Conservation (phyloP, 208 protist genomes). For the Trypanosoma vivax region DNA sequence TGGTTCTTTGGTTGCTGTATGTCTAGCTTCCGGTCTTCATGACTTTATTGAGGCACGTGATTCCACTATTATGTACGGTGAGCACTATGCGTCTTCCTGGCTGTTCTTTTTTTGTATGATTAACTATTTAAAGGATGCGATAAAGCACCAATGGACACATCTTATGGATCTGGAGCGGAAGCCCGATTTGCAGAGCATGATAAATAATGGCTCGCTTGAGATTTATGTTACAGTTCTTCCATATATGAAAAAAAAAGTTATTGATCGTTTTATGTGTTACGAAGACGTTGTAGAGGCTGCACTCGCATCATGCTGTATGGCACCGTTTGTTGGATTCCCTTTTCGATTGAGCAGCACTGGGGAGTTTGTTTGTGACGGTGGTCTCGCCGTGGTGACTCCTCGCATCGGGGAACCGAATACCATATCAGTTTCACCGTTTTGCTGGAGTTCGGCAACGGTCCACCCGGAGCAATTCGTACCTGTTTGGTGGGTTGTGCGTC, state of each 20-base stretch:
- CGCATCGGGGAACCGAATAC: constrained; percentile 42
- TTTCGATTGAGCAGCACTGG: constrained; percentile 57
- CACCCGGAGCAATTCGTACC: constrained; percentile 61
- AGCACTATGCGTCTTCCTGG: constrained; percentile 44
- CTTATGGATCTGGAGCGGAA: constrained; percentile 37
- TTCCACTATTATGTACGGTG: constrained; percentile 20
- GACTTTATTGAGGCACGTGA: constrained; percentile 39
- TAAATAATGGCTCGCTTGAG: constrained; percentile 57
- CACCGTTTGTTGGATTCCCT: constrained; percentile 62
- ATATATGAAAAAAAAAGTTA: constrained; percentile 26
- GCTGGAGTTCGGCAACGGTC: constrained; percentile 64
- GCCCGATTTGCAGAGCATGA: constrained; percentile 5
- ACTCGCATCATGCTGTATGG: constrained; percentile 61
- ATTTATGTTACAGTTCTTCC: constrained; percentile 66
- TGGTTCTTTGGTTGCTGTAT: constrained; percentile 40
- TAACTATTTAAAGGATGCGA: constrained; percentile 30
- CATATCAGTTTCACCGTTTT: constrained; percentile 75
- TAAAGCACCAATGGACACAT: constrained; percentile 37
- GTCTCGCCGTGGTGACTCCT: constrained; percentile 57
- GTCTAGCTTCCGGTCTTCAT: constrained; percentile 36
- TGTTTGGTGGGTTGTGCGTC: constrained; percentile 65
- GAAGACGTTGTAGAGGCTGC: constrained; percentile 48
- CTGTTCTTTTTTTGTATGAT: constrained; percentile 36
- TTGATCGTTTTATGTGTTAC: constrained; percentile 38
- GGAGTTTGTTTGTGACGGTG: constrained; percentile 70